Base-by-base conservation (phyloP, 2,329 filamentous ascomycete genomes). In the Curvularia lunata region DNA sequence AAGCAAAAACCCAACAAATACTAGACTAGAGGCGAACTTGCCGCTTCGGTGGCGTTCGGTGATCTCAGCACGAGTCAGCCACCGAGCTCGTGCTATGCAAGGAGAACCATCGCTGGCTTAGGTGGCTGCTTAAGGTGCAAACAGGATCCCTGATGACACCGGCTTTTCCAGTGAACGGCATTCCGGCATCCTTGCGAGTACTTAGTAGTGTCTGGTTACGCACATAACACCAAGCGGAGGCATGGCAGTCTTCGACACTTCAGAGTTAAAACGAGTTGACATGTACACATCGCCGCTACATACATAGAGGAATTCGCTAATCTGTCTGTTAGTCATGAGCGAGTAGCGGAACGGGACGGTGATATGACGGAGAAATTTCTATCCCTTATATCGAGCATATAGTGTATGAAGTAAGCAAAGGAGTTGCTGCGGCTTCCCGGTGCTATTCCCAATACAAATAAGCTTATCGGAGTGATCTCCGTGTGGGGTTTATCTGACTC, bases 351-450 rank as follows among this genome's bases (percentile, higher is more conserved):
- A 34, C 40, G 21, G 47, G 18, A 40, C 32, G 23, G 25, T 40
- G 27, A 28, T 45, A 38, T 18, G 40, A 45, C 50, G 50, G 54
- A 48, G 54, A 34, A 48, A 43, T 43, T 25, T 27, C 27, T 49
- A 34, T 47, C 34, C 9, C 49, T 47, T 34, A 13, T 42, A 25
- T 37, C 43, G 30, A 25, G 50, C 10, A 10, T 9, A 8, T 10
- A 12, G 28, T 30, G 30, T 27, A 8, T 27, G 8, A 27, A 38
- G 19, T 40, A 54, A 57, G 38, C 55, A 45, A 58, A 19, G 5
- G 40, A 45, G 42, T 40, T 54, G 43, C 34, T 50, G 45, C 30
- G 25, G 27, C 52, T 58, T 51, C 52, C 41, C 56, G 41, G 45
- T 34, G 47, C 54, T 43, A 43, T 34, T 25, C 38, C 28, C 10